Conservation (phyloP, 2,329 filamentous ascomycete species). For the Fusarium setosum region DNA sequence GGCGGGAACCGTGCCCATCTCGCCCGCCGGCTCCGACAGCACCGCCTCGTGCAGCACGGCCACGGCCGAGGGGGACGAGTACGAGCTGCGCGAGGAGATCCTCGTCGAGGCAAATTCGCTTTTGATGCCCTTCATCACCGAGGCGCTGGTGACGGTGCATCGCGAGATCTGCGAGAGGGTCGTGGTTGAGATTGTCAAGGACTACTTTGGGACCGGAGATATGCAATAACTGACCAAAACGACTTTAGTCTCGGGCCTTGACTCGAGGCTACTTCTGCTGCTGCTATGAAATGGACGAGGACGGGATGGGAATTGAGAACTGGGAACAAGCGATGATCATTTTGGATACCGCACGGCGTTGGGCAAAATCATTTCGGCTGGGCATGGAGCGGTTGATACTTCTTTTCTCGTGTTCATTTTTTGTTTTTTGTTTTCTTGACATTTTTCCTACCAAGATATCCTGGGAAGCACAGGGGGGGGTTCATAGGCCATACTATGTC, state of each 20-base stretch:
- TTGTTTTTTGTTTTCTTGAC: not conserved
- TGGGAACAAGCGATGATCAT: not conserved
- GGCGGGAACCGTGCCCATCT: slow-evolving; percentile 28
- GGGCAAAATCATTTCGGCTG: slow-evolving; percentile 19
- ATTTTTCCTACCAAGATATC: slow-evolving; percentile 17
- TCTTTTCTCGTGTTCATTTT: not conserved
- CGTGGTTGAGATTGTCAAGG: slow-evolving; percentile 44
- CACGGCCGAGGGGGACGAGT: slow-evolving; percentile 44
- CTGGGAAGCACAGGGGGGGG: slow-evolving; percentile 1
- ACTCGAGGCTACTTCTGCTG: too few relatives aligned
- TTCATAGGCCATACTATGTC: too few relatives aligned
- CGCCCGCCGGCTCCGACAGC: slow-evolving; percentile 41
- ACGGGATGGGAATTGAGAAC: not conserved
- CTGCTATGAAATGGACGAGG: too few relatives aligned
- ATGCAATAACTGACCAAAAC: slow-evolving; percentile 12
- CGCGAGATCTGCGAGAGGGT: slow-evolving; percentile 46
- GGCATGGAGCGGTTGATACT: not conserved
- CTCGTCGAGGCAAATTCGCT: slow-evolving; percentile 49
- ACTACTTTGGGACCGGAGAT: slow-evolving; percentile 32
- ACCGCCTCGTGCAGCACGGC: slow-evolving; percentile 41
- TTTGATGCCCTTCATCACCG: slow-evolving; percentile 50
- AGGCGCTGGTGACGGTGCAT: slow-evolving; percentile 45
- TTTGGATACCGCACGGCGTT: slow-evolving; percentile 26
- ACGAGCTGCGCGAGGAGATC: slow-evolving; percentile 48
- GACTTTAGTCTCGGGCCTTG: too few relatives aligned